These are phyloP conservation scores for Chaetomium globosum DNA, from an alignment of 2,329 filamentous ascomycete species.

Conservation along the genomic window DNA sequence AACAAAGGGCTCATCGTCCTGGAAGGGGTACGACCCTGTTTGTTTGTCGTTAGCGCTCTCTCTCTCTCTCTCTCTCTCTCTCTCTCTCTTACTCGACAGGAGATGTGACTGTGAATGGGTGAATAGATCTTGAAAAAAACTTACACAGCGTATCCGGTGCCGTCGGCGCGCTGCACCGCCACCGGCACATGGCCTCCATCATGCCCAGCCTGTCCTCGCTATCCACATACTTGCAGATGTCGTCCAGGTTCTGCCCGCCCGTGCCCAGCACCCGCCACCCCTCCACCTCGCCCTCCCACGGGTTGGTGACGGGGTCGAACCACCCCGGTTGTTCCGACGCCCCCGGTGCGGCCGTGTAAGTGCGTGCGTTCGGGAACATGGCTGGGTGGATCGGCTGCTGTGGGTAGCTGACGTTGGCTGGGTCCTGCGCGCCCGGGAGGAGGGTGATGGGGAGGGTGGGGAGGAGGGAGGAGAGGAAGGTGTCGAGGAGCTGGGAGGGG, in stretches of 20 bases:
- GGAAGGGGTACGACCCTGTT: conserved; percentile 93
- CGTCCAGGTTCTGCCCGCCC: conserved; percentile 89
- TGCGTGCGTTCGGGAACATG: conserved; percentile 78
- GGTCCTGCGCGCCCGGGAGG: conserved; percentile 80
- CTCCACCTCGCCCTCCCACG: conserved; percentile 86
- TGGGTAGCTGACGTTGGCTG: conserved; percentile 84
- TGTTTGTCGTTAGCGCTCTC: conserved; percentile 19
- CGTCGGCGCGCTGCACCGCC: conserved; percentile 88
- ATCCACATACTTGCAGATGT: conserved; percentile 88
- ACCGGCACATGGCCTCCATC: conserved; percentile 93
- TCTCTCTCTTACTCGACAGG: neutral
- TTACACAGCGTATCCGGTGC: conserved; percentile 93
- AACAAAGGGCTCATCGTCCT: conserved; percentile 89
- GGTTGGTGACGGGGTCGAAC: conserved; percentile 90
- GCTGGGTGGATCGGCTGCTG: conserved; percentile 92
- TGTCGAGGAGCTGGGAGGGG: conserved; percentile 81
- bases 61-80: neutral
- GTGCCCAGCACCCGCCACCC: conserved; percentile 87
- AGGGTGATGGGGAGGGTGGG: conserved; percentile 87
- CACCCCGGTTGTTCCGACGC: conserved; percentile 60
- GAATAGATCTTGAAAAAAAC: conserved; percentile 41
- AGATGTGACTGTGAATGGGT: neutral
- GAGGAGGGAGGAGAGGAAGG: conserved; percentile 77
- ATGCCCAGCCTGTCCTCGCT: conserved; percentile 77
- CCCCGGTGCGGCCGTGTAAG: conserved; percentile 52